Evolutionary conservation across 108 stramenopile genomes (phyloP).

Genomic region (Aurantiochytrium sp.): DNA sequence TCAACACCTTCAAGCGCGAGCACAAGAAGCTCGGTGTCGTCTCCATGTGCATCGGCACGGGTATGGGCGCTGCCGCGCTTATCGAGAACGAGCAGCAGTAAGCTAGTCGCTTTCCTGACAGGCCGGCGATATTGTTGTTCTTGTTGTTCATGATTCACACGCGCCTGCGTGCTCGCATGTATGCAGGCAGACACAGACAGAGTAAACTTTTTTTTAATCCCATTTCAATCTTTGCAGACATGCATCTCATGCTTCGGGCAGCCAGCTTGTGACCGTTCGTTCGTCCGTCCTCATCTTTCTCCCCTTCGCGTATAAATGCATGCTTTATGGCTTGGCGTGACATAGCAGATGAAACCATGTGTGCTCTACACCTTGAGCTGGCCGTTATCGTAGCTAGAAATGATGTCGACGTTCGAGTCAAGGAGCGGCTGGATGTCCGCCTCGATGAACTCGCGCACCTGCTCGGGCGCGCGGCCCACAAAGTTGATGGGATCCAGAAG

Average conservation of each 20-base stretch:
- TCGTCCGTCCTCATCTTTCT: no score
- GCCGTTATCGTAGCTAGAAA: conserved; percentile 69
- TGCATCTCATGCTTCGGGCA: no score
- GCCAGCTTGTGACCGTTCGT: no score
- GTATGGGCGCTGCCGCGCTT: conserved; percentile 91
- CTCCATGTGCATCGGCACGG: conserved; percentile 92
- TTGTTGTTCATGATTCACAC: neutral
- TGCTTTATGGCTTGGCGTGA: no score
- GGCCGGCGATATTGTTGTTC: neutral
- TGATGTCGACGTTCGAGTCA: conserved; percentile 58
- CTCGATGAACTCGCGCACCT: conserved; percentile 84
- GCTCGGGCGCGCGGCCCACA: conserved; percentile 86
- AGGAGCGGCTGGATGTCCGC: conserved; percentile 81
- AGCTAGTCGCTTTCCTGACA: neutral
- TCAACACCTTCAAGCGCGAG: conserved; percentile 71
- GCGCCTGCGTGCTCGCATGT: no score
- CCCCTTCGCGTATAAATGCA: no score
- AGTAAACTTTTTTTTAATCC: no score
- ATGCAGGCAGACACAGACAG: no score
- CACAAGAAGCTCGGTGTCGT: conserved; percentile 65
- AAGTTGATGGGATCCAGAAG: conserved; percentile 86
- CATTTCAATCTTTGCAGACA: no score
- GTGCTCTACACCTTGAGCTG: conserved; percentile 74
- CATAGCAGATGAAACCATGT: no score
- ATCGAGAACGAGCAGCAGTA: conserved; percentile 48